Evolutionary conservation across 164 flowering plant genomes (phyloP).

Genomic region (Annona squamosa): DNA sequence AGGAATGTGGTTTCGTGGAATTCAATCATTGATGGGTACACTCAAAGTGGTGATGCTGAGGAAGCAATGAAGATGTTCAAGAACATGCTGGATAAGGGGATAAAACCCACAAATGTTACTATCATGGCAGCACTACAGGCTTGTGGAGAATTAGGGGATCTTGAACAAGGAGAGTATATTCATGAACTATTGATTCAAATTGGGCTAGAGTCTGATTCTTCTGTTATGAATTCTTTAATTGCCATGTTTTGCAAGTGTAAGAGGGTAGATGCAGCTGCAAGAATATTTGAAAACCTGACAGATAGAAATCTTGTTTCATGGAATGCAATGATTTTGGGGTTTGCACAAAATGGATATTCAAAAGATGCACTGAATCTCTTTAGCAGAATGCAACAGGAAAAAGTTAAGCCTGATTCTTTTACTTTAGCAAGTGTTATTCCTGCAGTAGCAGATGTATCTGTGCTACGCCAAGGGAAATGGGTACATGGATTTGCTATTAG

Average conservation of each 20-base stretch:
- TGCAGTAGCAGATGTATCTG: slow-evolving; percentile 69
- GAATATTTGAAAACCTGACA: slow-evolving; percentile 38
- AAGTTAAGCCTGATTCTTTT: slow-evolving; percentile 57
- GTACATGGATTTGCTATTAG: slow-evolving; percentile 67
- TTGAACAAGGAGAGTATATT: slow-evolving; percentile 43
- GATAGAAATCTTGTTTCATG: slow-evolving; percentile 69
- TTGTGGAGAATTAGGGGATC: slow-evolving; percentile 63
- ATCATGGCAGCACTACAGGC: slow-evolving; percentile 71
- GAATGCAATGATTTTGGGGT: slow-evolving; percentile 85
- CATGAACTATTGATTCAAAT: slow-evolving; percentile 43
- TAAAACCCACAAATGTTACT: slow-evolving; percentile 62
- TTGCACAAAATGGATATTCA: slow-evolving; percentile 62
- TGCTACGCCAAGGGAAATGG: slow-evolving; percentile 70
- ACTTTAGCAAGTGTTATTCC: slow-evolving; percentile 75
- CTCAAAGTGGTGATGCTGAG: slow-evolving; percentile 47
- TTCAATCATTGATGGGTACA: slow-evolving; percentile 76
- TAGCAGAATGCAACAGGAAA: slow-evolving; percentile 40
- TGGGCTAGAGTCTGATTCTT: slow-evolving; percentile 44
- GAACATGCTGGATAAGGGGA: slow-evolving; percentile 56
- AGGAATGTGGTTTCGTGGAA: slow-evolving; percentile 83
- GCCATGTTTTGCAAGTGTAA: slow-evolving; percentile 89
- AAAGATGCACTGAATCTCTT: slow-evolving; percentile 58
- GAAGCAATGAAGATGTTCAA: slow-evolving; percentile 54
- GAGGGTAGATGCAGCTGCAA: slow-evolving; percentile 50
- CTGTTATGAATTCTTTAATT: slow-evolving; percentile 72